A percentile compares a stretch with the other conserved stretches of the same genome.
Evolutionary conservation across 2,329 filamentous ascomycete species (phyloP).

Genomic region (Parafenestella ontariensis): DNA sequence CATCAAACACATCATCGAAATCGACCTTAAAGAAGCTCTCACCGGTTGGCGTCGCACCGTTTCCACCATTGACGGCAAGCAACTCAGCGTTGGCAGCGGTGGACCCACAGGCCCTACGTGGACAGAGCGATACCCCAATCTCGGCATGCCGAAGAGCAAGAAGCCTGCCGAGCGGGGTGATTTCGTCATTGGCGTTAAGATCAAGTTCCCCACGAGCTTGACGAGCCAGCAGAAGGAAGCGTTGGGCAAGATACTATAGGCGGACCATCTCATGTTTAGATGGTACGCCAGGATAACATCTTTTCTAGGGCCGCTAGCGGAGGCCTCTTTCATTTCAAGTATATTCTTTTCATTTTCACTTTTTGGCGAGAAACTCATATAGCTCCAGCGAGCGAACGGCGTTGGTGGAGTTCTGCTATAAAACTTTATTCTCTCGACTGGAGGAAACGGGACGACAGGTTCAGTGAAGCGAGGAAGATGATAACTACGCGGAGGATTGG

Average conservation of each 20-base stretch:
- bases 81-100: conserved; percentile 77
- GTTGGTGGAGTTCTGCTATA: conserved; percentile 22
- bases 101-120: conserved; percentile 87
- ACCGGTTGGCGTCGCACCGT: conserved; percentile 95
- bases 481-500: neutral
- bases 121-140: conserved; percentile 78
- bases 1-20: conserved; percentile 76
- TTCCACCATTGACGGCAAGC: conserved; percentile 89
- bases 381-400: conserved; percentile 20
- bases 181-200: conserved; percentile 87
- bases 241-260: conserved; percentile 76
- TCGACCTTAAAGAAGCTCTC: conserved; percentile 90
- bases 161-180: conserved; percentile 84
- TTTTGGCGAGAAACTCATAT: neutral
- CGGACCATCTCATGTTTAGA: neutral
- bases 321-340: conserved; percentile 11
- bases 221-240: conserved; percentile 79
- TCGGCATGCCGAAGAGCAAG: conserved; percentile 96
- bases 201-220: conserved; percentile 85
- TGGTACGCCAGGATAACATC: neutral
- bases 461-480: neutral
- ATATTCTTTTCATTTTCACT: conserved; percentile 8
- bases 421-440: neutral
- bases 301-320: neutral
- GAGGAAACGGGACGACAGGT: neutral